Percentiles rank a stretch among this genome's conserved stretches.
These are phyloP conservation scores for Geotrichum fermentans DNA, from an alignment of 1,139 yeast genomes.

Conservation along the genomic window DNA sequence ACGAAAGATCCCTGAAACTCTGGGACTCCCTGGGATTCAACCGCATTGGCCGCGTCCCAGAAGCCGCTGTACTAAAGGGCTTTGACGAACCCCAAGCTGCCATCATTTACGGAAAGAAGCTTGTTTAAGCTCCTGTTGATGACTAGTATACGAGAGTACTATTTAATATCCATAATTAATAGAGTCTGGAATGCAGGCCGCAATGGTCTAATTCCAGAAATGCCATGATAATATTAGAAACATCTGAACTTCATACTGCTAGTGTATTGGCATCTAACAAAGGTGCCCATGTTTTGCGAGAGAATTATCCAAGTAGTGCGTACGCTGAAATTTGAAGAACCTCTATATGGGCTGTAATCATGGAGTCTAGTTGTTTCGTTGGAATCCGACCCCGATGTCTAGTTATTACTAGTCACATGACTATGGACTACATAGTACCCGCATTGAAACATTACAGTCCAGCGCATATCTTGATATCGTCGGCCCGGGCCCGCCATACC, in stretches of 20 bases:
- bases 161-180: neutral
- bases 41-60: slow-evolving; percentile 61
- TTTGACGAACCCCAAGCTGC: slow-evolving; percentile 60
- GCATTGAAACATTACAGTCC: neutral
- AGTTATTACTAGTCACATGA: too few relatives aligned
- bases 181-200: neutral
- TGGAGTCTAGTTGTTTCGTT: too few relatives aligned
- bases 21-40: slow-evolving; percentile 78
- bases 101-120: slow-evolving; percentile 53
- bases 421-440: too few relatives aligned
- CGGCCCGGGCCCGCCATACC: too few relatives aligned
- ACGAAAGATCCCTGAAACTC: slow-evolving; percentile 58
- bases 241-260: neutral
- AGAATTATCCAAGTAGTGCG: too few relatives aligned
- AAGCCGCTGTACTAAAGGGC: slow-evolving; percentile 64
- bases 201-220: neutral
- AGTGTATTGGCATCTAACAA: too few relatives aligned
- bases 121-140: slow-evolving; percentile 32
- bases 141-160: neutral
- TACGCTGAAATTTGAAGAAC: too few relatives aligned
- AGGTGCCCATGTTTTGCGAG: too few relatives aligned
- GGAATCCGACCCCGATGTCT: too few relatives aligned
- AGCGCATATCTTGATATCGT: too few relatives aligned
- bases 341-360: too few relatives aligned
- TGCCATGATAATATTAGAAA: neutral